Percentiles rank a stretch among this genome's conserved stretches.
These are phyloP conservation scores for Piper betle DNA, from an alignment of 164 flowering plant species.

Conservation along the genomic window DNA sequence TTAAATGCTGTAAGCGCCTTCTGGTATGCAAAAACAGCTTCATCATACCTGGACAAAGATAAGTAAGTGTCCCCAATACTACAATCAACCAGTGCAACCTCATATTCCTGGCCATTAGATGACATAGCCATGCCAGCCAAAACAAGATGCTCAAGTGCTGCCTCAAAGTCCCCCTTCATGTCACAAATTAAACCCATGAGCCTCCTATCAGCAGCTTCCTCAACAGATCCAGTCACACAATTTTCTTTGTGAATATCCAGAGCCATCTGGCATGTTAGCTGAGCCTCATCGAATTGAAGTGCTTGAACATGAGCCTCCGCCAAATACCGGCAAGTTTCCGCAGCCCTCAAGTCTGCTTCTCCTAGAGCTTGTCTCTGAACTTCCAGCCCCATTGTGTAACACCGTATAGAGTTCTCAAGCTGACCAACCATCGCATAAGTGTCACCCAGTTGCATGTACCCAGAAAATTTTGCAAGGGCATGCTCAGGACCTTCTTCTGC, in stretches of 20 bases:
- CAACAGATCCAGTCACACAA: slow-evolving; percentile 59
- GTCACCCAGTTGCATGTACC: slow-evolving; percentile 94
- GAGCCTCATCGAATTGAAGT: slow-evolving; percentile 84
- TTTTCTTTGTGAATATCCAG: slow-evolving; percentile 75
- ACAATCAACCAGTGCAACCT: slow-evolving; percentile 76
- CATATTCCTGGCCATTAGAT: slow-evolving; percentile 70
- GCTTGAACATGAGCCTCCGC: slow-evolving; percentile 93
- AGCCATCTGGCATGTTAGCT: slow-evolving; percentile 64
- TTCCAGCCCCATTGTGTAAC: slow-evolving; percentile 61
- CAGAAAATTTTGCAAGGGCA: slow-evolving; percentile 88
- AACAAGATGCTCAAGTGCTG: slow-evolving; percentile 92
- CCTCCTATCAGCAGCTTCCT: slow-evolving; percentile 92
- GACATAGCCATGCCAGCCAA: slow-evolving; percentile 91
- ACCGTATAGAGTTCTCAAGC: slow-evolving; percentile 60
- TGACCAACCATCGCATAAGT: slow-evolving; percentile 84
- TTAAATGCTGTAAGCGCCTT: slow-evolving; percentile 82
- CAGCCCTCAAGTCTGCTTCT: slow-evolving; percentile 76
- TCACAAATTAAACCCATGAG: slow-evolving; percentile 97
- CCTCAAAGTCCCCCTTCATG: slow-evolving; percentile 78
- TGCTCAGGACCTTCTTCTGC: slow-evolving; percentile 70
- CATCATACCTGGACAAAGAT: slow-evolving; percentile 69
- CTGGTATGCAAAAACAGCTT: slow-evolving; percentile 81
- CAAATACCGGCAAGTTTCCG: slow-evolving; percentile 86
- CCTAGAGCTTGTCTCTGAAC: slow-evolving; percentile 67
- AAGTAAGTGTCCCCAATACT: slow-evolving; percentile 91